Conservation (phyloP, 1,284 basidiomycete genomes). For the Sutorius eximius region DNA sequence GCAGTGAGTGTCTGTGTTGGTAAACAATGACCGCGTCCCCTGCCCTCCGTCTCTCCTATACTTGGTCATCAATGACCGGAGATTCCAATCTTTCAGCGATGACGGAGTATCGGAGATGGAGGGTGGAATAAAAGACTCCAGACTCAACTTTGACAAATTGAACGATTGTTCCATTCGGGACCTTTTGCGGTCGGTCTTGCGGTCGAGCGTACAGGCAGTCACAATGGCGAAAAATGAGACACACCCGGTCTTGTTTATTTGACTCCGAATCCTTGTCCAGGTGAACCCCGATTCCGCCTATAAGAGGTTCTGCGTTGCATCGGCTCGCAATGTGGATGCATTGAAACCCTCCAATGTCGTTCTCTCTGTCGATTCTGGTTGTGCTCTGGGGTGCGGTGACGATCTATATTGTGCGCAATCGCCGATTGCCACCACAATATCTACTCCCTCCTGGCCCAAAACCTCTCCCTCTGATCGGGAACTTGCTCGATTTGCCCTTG, state of each 20-base stretch:
- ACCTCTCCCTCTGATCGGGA: slow-evolving; percentile 35
- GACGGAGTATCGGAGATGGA: too few species aligned
- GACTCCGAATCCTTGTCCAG: slow-evolving; percentile 15
- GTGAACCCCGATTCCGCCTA: slow-evolving; percentile 14
- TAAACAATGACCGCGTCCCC: too few species aligned
- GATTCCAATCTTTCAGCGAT: too few species aligned
- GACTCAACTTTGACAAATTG: background rate
- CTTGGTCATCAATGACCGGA: too few species aligned
- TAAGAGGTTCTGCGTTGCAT: slow-evolving; percentile 17
- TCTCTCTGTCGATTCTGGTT: slow-evolving; percentile 23
- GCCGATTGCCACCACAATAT: slow-evolving; percentile 8
- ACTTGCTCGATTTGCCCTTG: slow-evolving; percentile 32
- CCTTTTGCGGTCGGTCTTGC: too few species aligned
- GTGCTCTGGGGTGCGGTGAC: slow-evolving; percentile 24
- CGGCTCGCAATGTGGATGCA: slow-evolving; percentile 3
- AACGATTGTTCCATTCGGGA: background rate
- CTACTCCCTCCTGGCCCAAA: slow-evolving; percentile 35
- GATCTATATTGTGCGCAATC: slow-evolving; percentile 21
- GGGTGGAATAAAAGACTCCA: background rate
- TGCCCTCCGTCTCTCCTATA: too few species aligned
- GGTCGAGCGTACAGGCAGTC: background rate
- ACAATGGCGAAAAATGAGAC: slow-evolving; percentile 18
- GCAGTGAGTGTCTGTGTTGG: too few species aligned
- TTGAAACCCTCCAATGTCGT: slow-evolving; percentile 16
- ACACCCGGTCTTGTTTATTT: slow-evolving; percentile 9